These are phyloP conservation scores for Avena insularis DNA, from an alignment of 176 grass and related monocot genomes.

Conservation along the genomic window DNA sequence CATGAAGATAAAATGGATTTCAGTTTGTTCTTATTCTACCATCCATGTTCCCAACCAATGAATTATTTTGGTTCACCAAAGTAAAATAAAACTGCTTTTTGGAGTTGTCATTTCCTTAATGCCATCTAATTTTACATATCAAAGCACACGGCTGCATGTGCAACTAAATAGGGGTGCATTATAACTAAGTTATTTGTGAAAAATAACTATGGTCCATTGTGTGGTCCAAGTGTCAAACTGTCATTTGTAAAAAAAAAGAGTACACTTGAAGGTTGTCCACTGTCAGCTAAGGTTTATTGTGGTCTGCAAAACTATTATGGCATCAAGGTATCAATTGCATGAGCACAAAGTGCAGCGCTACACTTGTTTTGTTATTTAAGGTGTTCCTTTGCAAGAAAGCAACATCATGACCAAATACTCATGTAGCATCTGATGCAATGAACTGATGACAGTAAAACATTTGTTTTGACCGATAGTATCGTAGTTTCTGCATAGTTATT, in stretches of 20 bases:
- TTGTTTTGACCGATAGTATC: background rate
- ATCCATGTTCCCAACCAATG: background rate
- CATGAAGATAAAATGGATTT: constrained; percentile 1
- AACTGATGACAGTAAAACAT: constrained; percentile 21
- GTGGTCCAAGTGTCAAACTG: background rate
- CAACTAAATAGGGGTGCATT: background rate
- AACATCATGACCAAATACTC: constrained; percentile 23
- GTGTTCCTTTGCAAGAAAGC: background rate
- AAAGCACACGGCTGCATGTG: background rate
- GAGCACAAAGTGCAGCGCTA: background rate
- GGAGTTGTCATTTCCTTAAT: background rate
- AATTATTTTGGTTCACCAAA: background rate
- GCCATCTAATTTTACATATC: background rate
- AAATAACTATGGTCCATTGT: background rate
- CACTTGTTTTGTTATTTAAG: constrained; percentile 14
- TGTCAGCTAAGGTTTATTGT: constrained; percentile 6
- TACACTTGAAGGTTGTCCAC: background rate
- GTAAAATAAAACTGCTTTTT: background rate
- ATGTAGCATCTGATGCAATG: constrained; percentile 18
- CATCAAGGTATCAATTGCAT: background rate
- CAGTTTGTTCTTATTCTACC: background rate
- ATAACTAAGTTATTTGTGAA: background rate
- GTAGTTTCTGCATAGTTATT: background rate
- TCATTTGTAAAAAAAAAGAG: background rate
- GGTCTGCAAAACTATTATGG: constrained; percentile 27